Conservation (phyloP, 2,329 filamentous ascomycete genomes). For the Arthrobotrys sinensis region DNA sequence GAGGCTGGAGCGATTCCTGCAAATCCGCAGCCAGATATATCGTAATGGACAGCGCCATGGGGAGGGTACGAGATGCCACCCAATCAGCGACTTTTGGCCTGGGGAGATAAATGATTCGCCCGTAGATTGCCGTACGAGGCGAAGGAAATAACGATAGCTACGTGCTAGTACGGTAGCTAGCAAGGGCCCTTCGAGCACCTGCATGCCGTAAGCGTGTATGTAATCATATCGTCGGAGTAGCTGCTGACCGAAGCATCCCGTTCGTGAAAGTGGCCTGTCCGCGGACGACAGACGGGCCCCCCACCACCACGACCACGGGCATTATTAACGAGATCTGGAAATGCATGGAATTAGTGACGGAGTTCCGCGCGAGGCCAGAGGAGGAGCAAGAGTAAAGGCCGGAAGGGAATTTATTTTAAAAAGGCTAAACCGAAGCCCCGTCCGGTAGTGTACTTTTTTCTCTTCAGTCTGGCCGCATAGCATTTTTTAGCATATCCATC, state of each 20-base stretch:
- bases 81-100: not conserved
- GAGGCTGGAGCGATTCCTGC: slow-evolving; percentile 8
- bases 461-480: not conserved
- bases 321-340: slow-evolving; percentile 42
- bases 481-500: slow-evolving; percentile 23
- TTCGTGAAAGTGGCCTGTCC: slow-evolving; percentile 44
- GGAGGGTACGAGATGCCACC: slow-evolving; percentile 9
- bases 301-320: slow-evolving; percentile 1
- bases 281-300: slow-evolving; percentile 8
- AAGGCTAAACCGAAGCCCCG: slow-evolving; percentile 28
- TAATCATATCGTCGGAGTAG: slow-evolving; percentile 54
- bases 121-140: slow-evolving; percentile 4
- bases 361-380: slow-evolving; percentile 47
- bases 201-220: slow-evolving; percentile 60
- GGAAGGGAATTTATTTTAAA: slow-evolving; percentile 29
- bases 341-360: slow-evolving; percentile 53
- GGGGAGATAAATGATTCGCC: slow-evolving; percentile 9
- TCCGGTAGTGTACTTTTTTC: slow-evolving; percentile 16
- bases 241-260: slow-evolving; percentile 50
- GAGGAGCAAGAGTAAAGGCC: slow-evolving; percentile 1
- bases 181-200: not conserved
- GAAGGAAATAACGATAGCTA: not conserved
- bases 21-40: slow-evolving; percentile 24
- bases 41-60: slow-evolving; percentile 1
- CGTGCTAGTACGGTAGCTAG: not conserved